Percentiles rank a stretch among this genome's conserved stretches.
These are phyloP conservation scores for Lachnellula occidentalis DNA, from an alignment of 2,329 filamentous ascomycete genomes.

Conservation along the genomic window DNA sequence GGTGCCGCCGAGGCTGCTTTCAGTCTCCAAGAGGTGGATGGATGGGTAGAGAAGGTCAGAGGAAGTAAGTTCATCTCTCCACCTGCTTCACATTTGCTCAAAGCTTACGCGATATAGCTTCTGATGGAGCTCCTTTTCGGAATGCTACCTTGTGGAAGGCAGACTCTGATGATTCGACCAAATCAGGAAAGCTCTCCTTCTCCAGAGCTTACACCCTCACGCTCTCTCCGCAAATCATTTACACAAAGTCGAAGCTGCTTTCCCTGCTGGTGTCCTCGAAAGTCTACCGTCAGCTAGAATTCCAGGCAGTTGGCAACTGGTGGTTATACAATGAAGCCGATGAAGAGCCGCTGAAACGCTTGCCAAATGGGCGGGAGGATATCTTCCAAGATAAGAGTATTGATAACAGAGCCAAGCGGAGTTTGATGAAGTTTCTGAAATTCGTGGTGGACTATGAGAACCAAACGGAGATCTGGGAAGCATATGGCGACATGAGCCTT, in stretches of 20 bases:
- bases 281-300: conserved; percentile 85
- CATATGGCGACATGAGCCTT: conserved; percentile 50
- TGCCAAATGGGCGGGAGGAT: conserved; percentile 88
- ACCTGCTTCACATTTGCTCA: neutral
- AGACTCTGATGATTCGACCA: conserved; percentile 25
- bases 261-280: conserved; percentile 81
- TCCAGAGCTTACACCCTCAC: conserved; percentile 77
- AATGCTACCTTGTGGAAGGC: conserved; percentile 27
- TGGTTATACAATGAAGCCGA: conserved; percentile 55
- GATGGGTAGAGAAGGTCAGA: conserved; percentile 55
- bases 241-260: conserved; percentile 73
- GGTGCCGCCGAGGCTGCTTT: conserved; percentile 81
- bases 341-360: conserved; percentile 50
- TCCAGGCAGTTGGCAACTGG: conserved; percentile 88
- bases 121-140: conserved; percentile 18
- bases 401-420: conserved; percentile 73
- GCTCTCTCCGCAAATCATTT: conserved; percentile 80
- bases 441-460: conserved; percentile 71
- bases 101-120: conserved; percentile 20
- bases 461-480: conserved; percentile 53
- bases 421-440: conserved; percentile 89
- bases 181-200: conserved; percentile 45
- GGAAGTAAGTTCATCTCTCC: conserved; percentile 25
- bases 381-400: conserved; percentile 76
- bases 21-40: conserved; percentile 73